Evolutionary conservation across 805 yeast genomes (phyloP).

Genomic region (Ogataea corticis): DNA sequence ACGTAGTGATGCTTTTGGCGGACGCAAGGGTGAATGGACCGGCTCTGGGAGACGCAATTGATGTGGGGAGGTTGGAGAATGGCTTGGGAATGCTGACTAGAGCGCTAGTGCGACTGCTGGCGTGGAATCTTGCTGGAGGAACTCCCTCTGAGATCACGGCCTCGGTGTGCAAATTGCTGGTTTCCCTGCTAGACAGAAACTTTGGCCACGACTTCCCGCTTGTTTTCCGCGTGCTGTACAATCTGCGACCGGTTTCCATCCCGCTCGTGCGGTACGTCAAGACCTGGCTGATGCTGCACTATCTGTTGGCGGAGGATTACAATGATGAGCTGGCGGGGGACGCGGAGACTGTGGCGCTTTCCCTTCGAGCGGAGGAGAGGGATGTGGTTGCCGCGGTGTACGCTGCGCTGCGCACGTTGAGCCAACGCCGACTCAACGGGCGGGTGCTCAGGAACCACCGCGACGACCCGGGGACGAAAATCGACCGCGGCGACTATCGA

Average conservation of each 20-base stretch:
- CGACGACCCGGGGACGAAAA: background rate
- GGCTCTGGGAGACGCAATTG: slow-evolving; percentile 12
- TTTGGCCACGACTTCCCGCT: slow-evolving; percentile 11
- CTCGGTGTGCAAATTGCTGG: slow-evolving; percentile 4
- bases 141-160: slow-evolving; percentile 1
- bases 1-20: slow-evolving; percentile 8
- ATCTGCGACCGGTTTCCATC: slow-evolving; percentile 12
- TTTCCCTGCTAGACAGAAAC: background rate
- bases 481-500: slow-evolving; percentile 8
- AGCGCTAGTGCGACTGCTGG: slow-evolving; percentile 12
- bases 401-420: slow-evolving; percentile 13
- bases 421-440: slow-evolving; percentile 8
- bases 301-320: slow-evolving; percentile 10
- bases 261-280: slow-evolving; percentile 17
- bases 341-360: background rate
- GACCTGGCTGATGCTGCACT: slow-evolving; percentile 18
- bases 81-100: slow-evolving; percentile 15
- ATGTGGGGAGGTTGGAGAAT: slow-evolving; percentile 9
- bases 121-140: background rate
- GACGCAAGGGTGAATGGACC: slow-evolving; percentile 20
- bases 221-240: slow-evolving; percentile 17
- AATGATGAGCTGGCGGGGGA: slow-evolving; percentile 11
- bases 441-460: background rate
- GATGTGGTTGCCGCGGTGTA: slow-evolving; percentile 9
- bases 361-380: slow-evolving; percentile 4